Percentiles rank a stretch among this genome's conserved stretches.
These are phyloP conservation scores for Gorgonomyces haynaldii DNA, from an alignment of 192 early-diverging fungal species.

Conservation along the genomic window DNA sequence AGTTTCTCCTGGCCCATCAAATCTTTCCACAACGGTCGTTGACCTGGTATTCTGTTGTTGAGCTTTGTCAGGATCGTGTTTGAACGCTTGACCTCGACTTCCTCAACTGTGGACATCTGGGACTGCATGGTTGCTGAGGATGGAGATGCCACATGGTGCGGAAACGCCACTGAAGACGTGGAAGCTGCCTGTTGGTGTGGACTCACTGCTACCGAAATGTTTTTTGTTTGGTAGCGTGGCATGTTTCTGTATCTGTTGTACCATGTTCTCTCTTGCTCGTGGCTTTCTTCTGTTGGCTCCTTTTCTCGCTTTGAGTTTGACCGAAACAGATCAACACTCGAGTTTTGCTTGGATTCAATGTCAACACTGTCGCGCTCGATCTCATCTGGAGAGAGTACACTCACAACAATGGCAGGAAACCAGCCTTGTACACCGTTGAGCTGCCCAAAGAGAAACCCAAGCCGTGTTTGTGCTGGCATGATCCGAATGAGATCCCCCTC, in stretches of 20 bases:
- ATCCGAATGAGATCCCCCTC: conserved; percentile 13
- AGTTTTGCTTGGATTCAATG: background rate
- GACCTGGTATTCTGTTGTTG: conserved; percentile 5
- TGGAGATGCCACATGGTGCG: no score
- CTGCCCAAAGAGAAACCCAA: conserved; percentile 8
- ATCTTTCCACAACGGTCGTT: conserved; percentile 29
- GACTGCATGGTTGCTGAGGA: no score
- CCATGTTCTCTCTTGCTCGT: conserved; percentile 6
- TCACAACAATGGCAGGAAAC: conserved; percentile 8
- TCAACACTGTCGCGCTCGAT: no score
- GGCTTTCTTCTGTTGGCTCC: no score
- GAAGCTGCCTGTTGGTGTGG: background rate
- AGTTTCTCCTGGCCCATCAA: conserved; percentile 40
- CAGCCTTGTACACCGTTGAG: conserved; percentile 10
- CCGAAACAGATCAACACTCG: background rate
- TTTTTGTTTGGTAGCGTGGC: background rate
- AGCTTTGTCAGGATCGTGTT: background rate
- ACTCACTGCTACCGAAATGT: background rate
- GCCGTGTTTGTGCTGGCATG: background rate
- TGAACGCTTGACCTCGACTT: no score
- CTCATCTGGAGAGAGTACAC: no score
- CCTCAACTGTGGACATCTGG: no score
- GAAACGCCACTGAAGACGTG: no score
- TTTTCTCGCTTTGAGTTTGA: background rate
- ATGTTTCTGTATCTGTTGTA: conserved; percentile 9